These are phyloP conservation scores for Phaeomoniella chlamydospora DNA, from an alignment of 2,329 filamentous ascomycete genomes.

Conservation along the genomic window DNA sequence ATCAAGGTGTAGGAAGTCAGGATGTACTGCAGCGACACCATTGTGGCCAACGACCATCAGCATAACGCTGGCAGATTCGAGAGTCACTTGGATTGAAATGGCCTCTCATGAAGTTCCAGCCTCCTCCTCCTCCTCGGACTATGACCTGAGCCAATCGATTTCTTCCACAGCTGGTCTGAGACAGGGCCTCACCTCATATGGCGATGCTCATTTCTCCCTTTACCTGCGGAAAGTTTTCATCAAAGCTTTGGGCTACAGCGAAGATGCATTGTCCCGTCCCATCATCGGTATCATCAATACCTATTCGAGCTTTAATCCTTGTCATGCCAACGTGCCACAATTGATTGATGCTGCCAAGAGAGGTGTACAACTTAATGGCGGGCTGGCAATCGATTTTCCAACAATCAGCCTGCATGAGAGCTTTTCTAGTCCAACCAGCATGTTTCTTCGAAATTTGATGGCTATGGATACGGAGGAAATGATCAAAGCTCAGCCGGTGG, in stretches of 20 bases:
- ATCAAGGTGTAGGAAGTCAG: too few relatives aligned
- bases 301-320: conserved; percentile 58
- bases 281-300: conserved; percentile 67
- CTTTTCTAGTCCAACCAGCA: conserved; percentile 57
- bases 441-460: conserved; percentile 63
- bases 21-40: too few relatives aligned
- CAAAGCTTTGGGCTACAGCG: conserved; percentile 60
- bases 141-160: too few relatives aligned
- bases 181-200: conserved; percentile 53
- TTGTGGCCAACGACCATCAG: too few relatives aligned
- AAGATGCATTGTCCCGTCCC: conserved; percentile 54
- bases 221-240: conserved; percentile 66
- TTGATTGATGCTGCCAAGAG: conserved; percentile 57
- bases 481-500: conserved; percentile 56
- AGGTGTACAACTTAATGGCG: conserved; percentile 52
- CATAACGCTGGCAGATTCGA: too few relatives aligned
- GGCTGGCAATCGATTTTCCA: conserved; percentile 56
- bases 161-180: conserved; percentile 39
- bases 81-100: conserved; percentile 31
- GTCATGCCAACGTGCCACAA: conserved; percentile 58
- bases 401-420: conserved; percentile 59
- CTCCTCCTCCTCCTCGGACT: too few relatives aligned
- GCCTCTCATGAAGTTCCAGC: too few relatives aligned
- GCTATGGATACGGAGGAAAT: conserved; percentile 71
- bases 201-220: conserved; percentile 60